phyloP scores from a whole-genome alignment of 2,329 filamentous ascomycete genomes.

The Paradendryphiella salina region DNA sequence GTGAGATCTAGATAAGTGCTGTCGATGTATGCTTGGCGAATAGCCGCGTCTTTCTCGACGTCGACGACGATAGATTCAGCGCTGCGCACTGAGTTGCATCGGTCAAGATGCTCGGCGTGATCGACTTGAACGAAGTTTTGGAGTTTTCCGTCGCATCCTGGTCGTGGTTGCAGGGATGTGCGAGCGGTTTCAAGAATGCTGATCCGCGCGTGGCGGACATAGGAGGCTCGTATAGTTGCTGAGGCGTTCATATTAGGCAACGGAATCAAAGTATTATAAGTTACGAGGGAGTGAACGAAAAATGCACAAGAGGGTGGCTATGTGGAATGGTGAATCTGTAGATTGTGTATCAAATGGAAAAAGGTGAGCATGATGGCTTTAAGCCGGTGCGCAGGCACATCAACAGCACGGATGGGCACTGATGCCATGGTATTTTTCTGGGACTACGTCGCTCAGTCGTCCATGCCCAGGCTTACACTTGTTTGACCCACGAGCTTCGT shows the following conservation, averaged over 20 bases:
- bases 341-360: neutral
- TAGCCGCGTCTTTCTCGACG: conserved; percentile 1
- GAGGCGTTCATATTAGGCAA: conserved; percentile 34
- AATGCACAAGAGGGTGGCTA: neutral
- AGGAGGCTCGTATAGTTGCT: conserved; percentile 33
- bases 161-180: conserved; percentile 16
- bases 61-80: conserved; percentile 4
- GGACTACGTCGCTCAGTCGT: neutral
- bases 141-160: conserved; percentile 24
- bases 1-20: neutral
- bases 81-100: conserved; percentile 25
- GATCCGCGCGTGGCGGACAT: conserved; percentile 30
- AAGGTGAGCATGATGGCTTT: neutral
- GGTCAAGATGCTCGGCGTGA: conserved; percentile 26
- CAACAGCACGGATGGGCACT: conserved; percentile 1
- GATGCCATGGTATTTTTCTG: conserved; percentile 1
- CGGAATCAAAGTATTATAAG: conserved; percentile 4
- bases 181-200: conserved; percentile 14
- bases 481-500: conserved; percentile 22
- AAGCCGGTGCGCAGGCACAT: neutral
- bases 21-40: neutral
- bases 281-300: conserved; percentile 7
- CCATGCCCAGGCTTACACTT: conserved; percentile 15
- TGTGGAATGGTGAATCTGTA: neutral
- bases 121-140: conserved; percentile 24